These are phyloP conservation scores for Cystobasidiaceae sp. DNA, from an alignment of 1,284 basidiomycete genomes.

Conservation along the genomic window DNA sequence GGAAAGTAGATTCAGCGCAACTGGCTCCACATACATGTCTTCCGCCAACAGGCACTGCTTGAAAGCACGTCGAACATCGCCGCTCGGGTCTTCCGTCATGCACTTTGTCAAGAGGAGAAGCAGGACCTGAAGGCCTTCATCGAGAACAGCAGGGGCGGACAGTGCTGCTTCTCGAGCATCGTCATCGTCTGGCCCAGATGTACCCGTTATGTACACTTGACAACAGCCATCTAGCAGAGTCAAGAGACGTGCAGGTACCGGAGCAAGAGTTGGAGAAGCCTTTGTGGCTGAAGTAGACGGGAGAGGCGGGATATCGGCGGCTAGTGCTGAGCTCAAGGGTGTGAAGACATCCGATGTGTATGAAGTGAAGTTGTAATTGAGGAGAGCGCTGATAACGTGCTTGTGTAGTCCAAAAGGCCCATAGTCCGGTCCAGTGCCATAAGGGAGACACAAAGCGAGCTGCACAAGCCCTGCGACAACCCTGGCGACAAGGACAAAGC, in stretches of 20 bases:
- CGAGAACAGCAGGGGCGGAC: constrained; percentile 49
- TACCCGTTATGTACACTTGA: constrained; percentile 35
- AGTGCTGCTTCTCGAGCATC: neutral
- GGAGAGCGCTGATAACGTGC: constrained; percentile 36
- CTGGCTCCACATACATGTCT: constrained; percentile 53
- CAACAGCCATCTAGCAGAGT: constrained; percentile 31
- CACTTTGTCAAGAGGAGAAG: constrained; percentile 62
- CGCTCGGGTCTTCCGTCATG: constrained; percentile 55
- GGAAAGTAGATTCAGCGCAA: neutral
- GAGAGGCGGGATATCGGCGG: constrained; percentile 1
- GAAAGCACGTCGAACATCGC: constrained; percentile 56
- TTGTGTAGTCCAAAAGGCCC: constrained; percentile 26
- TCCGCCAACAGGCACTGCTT: constrained; percentile 64
- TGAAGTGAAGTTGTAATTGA: constrained; percentile 35
- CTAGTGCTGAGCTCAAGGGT: constrained; percentile 5
- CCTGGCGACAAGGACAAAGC: neutral
- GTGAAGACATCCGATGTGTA: constrained; percentile 29
- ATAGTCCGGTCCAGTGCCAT: neutral
- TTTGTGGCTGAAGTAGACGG: constrained; percentile 1
- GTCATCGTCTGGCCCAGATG: constrained; percentile 14
- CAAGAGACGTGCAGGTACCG: constrained; percentile 35
- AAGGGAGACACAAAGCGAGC: constrained; percentile 22
- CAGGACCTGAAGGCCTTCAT: constrained; percentile 70
- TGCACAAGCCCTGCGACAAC: constrained; percentile 6
- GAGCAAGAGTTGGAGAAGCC: constrained; percentile 4